phyloP scores from a whole-genome alignment of 164 flowering plant species.

The Magnolia sinica region DNA sequence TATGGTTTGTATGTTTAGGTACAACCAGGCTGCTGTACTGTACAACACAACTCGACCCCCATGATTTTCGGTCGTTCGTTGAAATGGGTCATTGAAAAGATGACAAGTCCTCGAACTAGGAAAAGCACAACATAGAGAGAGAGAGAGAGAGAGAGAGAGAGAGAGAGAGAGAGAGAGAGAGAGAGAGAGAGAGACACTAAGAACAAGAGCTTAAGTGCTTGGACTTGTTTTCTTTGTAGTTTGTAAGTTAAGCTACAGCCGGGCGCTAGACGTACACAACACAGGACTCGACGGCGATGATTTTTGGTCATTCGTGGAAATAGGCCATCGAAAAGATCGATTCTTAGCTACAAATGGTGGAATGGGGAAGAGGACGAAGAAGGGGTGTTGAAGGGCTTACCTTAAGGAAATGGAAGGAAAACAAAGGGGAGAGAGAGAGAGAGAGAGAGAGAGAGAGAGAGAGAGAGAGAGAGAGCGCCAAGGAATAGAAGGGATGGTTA shows the following conservation, averaged over 20 bases:
- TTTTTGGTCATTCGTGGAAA: too few relatives aligned
- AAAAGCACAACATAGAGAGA: not conserved
- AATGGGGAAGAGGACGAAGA: slow-evolving; percentile 2
- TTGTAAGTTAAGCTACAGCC: not conserved
- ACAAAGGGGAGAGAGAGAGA: slow-evolving; percentile 2
- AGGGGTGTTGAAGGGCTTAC: slow-evolving; percentile 3
- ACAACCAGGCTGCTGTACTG: too few relatives aligned
- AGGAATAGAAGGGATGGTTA: not conserved
- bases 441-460: slow-evolving; percentile 15
- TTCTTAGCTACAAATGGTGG: not conserved
- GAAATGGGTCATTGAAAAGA: too few relatives aligned
- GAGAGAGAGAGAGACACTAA: too few relatives aligned
- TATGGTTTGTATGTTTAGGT: too few relatives aligned
- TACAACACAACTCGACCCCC: too few relatives aligned
- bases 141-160: too few relatives aligned
- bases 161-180: too few relatives aligned
- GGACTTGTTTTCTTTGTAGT: not conserved
- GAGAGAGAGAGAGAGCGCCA: slow-evolving; percentile 1
- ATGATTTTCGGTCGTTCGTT: too few relatives aligned
- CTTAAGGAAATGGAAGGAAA: slow-evolving; percentile 14
- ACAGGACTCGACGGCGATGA: not conserved
- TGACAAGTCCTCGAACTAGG: not conserved
- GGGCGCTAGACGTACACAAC: not conserved
- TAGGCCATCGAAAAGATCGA: not conserved
- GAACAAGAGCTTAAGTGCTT: not conserved